Evolutionary conservation across 768 basidiomycete genomes (phyloP).

Genomic region (Solioccasus polychromus): DNA sequence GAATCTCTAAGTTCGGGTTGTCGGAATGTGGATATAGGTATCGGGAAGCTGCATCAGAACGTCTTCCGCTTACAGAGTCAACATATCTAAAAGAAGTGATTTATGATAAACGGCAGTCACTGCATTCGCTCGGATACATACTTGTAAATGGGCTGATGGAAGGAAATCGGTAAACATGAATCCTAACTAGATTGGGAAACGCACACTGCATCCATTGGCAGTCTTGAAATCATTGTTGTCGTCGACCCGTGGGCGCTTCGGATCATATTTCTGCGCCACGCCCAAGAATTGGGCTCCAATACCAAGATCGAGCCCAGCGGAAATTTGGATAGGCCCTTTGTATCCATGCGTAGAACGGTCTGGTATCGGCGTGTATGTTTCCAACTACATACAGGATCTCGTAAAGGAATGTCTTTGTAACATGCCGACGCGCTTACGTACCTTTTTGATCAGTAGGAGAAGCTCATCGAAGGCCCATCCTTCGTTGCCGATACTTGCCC

Average conservation of each 20-base stretch:
- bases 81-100: slow-evolving; percentile 44
- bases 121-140: slow-evolving; percentile 1
- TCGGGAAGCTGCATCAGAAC: slow-evolving; percentile 33
- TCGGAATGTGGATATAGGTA: slow-evolving; percentile 36
- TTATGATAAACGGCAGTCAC: neutral
- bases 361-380: slow-evolving; percentile 25
- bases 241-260: slow-evolving; percentile 39
- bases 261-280: slow-evolving; percentile 46
- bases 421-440: no score
- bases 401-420: neutral
- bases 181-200: slow-evolving; percentile 3
- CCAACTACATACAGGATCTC: neutral
- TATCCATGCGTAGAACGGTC: slow-evolving; percentile 35
- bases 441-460: slow-evolving; percentile 26
- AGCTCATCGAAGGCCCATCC: slow-evolving; percentile 27
- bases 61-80: slow-evolving; percentile 37
- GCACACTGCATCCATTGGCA: slow-evolving; percentile 23
- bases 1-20: slow-evolving; percentile 30
- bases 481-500: slow-evolving; percentile 20
- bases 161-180: neutral
- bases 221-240: slow-evolving; percentile 47
- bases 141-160: slow-evolving; percentile 16
- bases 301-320: slow-evolving; percentile 8
- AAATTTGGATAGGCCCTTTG: slow-evolving; percentile 30
- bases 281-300: slow-evolving; percentile 44